phyloP scores from a whole-genome alignment of 2,329 filamentous ascomycete genomes.

The Dendrostoma leiphaemia region DNA sequence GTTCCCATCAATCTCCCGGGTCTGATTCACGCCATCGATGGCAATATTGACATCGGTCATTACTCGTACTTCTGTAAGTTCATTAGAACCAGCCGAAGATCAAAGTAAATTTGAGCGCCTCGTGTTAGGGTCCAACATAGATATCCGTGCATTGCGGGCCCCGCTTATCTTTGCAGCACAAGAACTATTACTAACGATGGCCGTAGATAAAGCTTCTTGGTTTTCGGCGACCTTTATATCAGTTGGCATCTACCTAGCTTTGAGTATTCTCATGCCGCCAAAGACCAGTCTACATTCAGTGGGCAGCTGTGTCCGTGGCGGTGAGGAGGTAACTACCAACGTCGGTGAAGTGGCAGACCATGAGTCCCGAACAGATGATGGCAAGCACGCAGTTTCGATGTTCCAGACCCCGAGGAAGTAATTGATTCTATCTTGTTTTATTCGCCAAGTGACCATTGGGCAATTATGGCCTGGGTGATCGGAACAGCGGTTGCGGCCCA shows the following conservation, averaged over 20 bases:
- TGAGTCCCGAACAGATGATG: not conserved
- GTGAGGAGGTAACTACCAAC: not conserved
- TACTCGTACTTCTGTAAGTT: slow-evolving; percentile 9
- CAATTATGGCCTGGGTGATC: too few species aligned
- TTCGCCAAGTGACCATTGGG: too few species aligned
- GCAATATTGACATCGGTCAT: slow-evolving; percentile 2
- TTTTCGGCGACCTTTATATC: slow-evolving; percentile 8
- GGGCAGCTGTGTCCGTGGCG: not conserved
- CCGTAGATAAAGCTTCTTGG: slow-evolving; percentile 11
- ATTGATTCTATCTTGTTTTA: too few species aligned
- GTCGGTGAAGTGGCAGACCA: not conserved
- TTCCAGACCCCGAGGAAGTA: too few species aligned
- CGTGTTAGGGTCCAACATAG: too few species aligned
- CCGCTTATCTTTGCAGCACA: not conserved
- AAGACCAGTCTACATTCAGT: not conserved
- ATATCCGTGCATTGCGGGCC: too few species aligned
- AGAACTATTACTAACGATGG: not conserved
- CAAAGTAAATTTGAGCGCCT: too few species aligned
- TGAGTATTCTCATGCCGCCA: slow-evolving; percentile 1
- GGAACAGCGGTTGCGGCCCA: too few species aligned
- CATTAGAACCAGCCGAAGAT: too few species aligned
- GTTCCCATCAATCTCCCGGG: slow-evolving; percentile 11
- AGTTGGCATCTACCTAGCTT: not conserved
- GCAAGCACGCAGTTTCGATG: too few species aligned
- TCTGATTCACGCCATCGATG: slow-evolving; percentile 8